Conservation (phyloP, 1,284 basidiomycete genomes). For the Ceratorhiza oryzae-sativae region DNA sequence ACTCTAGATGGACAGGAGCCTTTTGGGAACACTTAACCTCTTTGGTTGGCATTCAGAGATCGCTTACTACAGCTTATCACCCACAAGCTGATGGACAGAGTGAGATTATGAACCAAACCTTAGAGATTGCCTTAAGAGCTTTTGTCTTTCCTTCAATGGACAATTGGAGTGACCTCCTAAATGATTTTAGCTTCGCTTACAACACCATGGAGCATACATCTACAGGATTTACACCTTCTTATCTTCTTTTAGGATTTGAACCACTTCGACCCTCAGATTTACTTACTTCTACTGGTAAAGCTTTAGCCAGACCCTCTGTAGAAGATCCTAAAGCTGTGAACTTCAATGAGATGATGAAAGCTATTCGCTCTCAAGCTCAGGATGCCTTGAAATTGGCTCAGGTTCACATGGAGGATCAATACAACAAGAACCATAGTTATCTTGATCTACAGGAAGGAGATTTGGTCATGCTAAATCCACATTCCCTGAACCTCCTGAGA, state of each 20-base stretch:
- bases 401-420: conserved; percentile 37
- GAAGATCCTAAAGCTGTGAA: conserved; percentile 32
- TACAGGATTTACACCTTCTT: conserved; percentile 44
- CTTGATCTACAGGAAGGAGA: conserved; percentile 46
- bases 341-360: conserved; percentile 37
- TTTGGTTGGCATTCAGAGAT: conserved; percentile 42
- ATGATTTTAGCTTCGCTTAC: conserved; percentile 46
- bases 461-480: conserved; percentile 50
- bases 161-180: conserved; percentile 46
- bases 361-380: conserved; percentile 41
- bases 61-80: conserved; percentile 49
- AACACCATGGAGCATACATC: conserved; percentile 44
- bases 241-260: conserved; percentile 45
- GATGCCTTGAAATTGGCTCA: conserved; percentile 43
- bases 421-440: conserved; percentile 43
- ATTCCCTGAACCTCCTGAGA: conserved; percentile 47
- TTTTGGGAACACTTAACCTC: conserved; percentile 47
- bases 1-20: conserved; percentile 45
- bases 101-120: conserved; percentile 46
- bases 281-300: background rate
- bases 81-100: conserved; percentile 52
- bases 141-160: conserved; percentile 41
- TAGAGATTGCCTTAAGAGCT: conserved; percentile 42
- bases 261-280: conserved; percentile 35
- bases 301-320: conserved; percentile 20